Evolutionary conservation across 1,284 basidiomycete species (phyloP).

Genomic region (Xanthoconium separans): DNA sequence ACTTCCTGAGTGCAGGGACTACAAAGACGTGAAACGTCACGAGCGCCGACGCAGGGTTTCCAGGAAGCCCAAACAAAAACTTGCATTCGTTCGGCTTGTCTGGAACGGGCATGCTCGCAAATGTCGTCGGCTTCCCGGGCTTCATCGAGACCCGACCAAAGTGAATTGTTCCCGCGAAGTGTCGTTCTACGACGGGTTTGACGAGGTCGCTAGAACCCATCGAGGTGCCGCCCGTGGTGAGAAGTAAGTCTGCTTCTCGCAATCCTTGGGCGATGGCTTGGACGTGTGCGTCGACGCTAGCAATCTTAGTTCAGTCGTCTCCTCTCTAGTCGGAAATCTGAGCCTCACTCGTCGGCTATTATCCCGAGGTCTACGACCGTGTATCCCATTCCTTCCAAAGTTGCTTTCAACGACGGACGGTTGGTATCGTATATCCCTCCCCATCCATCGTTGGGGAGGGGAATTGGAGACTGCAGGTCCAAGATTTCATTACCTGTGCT

Average conservation of each 20-base stretch:
- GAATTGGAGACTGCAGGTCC: constrained; percentile 53
- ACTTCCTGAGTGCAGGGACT: constrained; percentile 70
- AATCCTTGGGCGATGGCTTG: constrained; percentile 57
- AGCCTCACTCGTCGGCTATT: constrained; percentile 60
- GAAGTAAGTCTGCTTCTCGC: constrained; percentile 65
- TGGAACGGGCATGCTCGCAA: constrained; percentile 65
- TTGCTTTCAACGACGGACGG: constrained; percentile 71
- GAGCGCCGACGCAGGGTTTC: constrained; percentile 87
- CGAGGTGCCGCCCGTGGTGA: constrained; percentile 87
- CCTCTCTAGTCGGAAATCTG: background rate
- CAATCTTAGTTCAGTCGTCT: constrained; percentile 1
- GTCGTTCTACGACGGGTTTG: constrained; percentile 84
- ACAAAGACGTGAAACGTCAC: constrained; percentile 88
- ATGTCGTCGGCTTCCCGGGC: constrained; percentile 84
- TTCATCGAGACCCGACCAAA: constrained; percentile 77
- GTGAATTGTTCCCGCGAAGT: constrained; percentile 72
- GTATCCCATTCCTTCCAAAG: constrained; percentile 72
- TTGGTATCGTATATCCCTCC: constrained; percentile 83
- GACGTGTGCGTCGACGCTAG: constrained; percentile 63
- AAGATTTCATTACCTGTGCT: constrained; percentile 86
- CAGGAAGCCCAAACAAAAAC: constrained; percentile 81
- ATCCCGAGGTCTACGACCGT: constrained; percentile 82
- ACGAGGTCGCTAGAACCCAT: constrained; percentile 88
- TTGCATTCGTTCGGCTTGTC: constrained; percentile 38
- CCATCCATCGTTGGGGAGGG: constrained; percentile 49